phyloP scores from a whole-genome alignment of 2,329 filamentous ascomycete genomes.

The Nigrospora sphaerica region DNA sequence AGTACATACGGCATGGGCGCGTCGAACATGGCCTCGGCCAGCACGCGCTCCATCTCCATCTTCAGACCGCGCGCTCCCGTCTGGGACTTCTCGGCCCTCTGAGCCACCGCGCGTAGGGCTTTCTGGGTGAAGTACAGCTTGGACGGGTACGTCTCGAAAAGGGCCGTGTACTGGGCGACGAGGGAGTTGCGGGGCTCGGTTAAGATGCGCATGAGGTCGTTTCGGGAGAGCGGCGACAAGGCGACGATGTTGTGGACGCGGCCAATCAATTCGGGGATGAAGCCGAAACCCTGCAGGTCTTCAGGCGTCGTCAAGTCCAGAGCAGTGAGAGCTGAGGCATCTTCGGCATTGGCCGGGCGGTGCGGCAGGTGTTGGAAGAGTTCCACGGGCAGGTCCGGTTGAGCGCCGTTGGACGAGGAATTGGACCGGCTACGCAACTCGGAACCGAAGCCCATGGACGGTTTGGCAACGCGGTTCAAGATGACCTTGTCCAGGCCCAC shows the following conservation, averaged over 20 bases:
- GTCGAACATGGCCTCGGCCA: conserved; percentile 77
- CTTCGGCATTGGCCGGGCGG: conserved; percentile 28
- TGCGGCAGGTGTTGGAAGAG: conserved; percentile 51
- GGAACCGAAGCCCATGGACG: conserved; percentile 86
- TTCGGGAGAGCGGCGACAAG: conserved; percentile 63
- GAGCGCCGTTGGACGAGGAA: conserved; percentile 20
- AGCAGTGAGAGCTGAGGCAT: conserved; percentile 38
- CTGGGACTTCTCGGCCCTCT: conserved; percentile 48
- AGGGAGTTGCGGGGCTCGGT: conserved; percentile 89
- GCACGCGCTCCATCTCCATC: conserved; percentile 72
- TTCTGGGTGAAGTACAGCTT: conserved; percentile 77
- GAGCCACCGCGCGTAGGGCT: conserved; percentile 75
- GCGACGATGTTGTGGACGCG: conserved; percentile 87
- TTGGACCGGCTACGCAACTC: conserved; percentile 57
- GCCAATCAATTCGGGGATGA: conserved; percentile 95
- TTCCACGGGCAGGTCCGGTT: conserved; percentile 59
- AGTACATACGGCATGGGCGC: conserved; percentile 70
- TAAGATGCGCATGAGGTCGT: conserved; percentile 74
- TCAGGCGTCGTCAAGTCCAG: conserved; percentile 68
- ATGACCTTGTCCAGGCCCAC: conserved; percentile 85
- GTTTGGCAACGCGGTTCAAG: conserved; percentile 76
- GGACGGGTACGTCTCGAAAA: conserved; percentile 75
- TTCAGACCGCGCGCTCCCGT: conserved; percentile 77
- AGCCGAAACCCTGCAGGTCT: conserved; percentile 77
- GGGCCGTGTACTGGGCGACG: conserved; percentile 78